These are phyloP conservation scores for Albifimbria verrucaria DNA, from an alignment of 2,329 filamentous ascomycete species.

Conservation along the genomic window DNA sequence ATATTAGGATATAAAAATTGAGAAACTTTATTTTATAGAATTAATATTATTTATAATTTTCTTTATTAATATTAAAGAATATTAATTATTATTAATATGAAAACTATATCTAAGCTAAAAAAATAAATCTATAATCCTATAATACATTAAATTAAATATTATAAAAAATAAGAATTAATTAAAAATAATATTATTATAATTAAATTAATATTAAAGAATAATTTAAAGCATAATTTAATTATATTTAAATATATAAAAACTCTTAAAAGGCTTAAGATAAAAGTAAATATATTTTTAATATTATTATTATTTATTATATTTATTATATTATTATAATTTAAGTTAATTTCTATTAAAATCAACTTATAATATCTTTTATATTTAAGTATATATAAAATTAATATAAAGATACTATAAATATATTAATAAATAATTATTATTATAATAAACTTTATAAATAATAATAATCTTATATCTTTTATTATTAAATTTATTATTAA, in stretches of 20 bases:
- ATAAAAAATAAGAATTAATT: neutral
- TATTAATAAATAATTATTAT: neutral
- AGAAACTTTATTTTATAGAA: neutral
- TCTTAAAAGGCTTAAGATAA: neutral
- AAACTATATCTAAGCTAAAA: neutral
- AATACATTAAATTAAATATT: neutral
- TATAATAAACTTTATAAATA: too few relatives aligned
- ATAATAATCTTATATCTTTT: too few relatives aligned
- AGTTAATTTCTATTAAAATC: neutral
- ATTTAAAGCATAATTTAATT: neutral
- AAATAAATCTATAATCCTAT: neutral
- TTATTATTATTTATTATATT: neutral
- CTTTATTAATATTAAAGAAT: neutral
- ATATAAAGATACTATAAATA: neutral
- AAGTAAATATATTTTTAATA: neutral
- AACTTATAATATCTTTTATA: neutral
- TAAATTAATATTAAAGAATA: neutral
- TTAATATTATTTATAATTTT: neutral
- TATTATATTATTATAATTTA: neutral
- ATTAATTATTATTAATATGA: neutral
- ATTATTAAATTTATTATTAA: too few relatives aligned
- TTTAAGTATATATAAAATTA: neutral
- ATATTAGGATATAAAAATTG: conserved; percentile 1
- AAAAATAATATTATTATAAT: neutral
- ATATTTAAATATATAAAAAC: neutral